Base-by-base conservation (phyloP, 345 rosid genomes). In the Sonneratia alba region DNA sequence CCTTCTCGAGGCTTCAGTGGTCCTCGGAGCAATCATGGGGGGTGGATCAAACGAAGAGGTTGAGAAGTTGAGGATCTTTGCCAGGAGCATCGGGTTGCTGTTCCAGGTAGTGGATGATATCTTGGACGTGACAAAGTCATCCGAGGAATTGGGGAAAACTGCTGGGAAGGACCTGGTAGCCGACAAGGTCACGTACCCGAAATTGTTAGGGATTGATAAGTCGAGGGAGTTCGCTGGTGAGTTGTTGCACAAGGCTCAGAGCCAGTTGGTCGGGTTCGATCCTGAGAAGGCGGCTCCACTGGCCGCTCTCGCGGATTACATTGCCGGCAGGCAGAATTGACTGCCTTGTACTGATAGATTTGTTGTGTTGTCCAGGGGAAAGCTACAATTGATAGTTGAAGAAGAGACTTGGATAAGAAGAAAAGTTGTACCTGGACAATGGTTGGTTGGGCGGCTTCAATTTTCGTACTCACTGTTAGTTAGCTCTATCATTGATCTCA, bases 61-160 rank as follows among this genome's bases (percentile, higher is more conserved):
- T 27, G 99, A 95, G 78, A 87, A 68, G 74, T 53, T 95, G 75
- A 84, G 98, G 83, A 80, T 76, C 21, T 95, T 86, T 24, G 93
- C 99, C 2, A 81, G 90, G 72, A 79, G 82, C 71, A 83, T 89
- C 22, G 98, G 99, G 24, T 36, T 95, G 32, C 73, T 95, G 88
- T 90, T 95, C 80, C 99, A 95, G 69, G 97, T 95, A 9, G 96
- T 95, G 72, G 99, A 95, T 79, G 97, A 92, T 66, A 90, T 95
- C n/a, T 88, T 95, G 65, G 99, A 95, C 74, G 84, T 95, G 67
- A 95, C 99, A 2, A 86, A 79, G 75, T 90, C 99, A 1, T 90
- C 97, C 0, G 48, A 86, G 53, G 97, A 95, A 68, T 56, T 92
- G 71, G 99, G 99, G 32, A 92, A 95, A 82, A 92, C 99, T 4